Evolutionary conservation across 2,329 filamentous ascomycete genomes (phyloP).

Genomic region (Alternaria sp.): DNA sequence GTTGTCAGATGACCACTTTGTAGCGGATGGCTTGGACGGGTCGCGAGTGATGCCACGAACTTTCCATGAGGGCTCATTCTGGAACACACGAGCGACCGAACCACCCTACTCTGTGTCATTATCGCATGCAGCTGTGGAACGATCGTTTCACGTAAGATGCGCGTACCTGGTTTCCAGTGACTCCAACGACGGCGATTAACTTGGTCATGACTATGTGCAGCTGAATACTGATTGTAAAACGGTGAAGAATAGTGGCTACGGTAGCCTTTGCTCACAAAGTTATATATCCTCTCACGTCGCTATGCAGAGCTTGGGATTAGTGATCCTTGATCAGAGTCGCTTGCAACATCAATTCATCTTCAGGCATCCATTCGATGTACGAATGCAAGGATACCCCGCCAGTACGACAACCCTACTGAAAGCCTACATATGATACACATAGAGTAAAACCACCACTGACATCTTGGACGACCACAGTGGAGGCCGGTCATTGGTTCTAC

Average conservation of each 20-base stretch:
- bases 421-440: neutral
- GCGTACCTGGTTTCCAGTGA: constrained; percentile 29
- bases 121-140: neutral
- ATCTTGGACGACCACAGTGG: neutral
- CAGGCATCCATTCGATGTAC: neutral
- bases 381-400: neutral
- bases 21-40: constrained; percentile 47
- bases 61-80: constrained; percentile 30
- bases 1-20: constrained; percentile 34
- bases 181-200: constrained; percentile 27
- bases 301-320: neutral
- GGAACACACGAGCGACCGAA: constrained; percentile 34
- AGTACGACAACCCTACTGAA: neutral
- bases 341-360: too few relatives aligned
- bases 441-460: neutral
- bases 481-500: neutral
- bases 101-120: constrained; percentile 15
- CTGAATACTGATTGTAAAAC: neutral
- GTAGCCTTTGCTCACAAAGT: too few relatives aligned
- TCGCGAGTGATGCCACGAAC: constrained; percentile 57
- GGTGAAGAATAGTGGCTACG: neutral
- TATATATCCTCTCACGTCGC: neutral
- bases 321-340: neutral
- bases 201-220: constrained; percentile 17
- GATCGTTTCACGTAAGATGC: neutral